A percentile compares a stretch with the other conserved stretches of the same genome.
phyloP scores from a whole-genome alignment of 2,329 filamentous ascomycete genomes.

The Fusarium camptoceras region DNA sequence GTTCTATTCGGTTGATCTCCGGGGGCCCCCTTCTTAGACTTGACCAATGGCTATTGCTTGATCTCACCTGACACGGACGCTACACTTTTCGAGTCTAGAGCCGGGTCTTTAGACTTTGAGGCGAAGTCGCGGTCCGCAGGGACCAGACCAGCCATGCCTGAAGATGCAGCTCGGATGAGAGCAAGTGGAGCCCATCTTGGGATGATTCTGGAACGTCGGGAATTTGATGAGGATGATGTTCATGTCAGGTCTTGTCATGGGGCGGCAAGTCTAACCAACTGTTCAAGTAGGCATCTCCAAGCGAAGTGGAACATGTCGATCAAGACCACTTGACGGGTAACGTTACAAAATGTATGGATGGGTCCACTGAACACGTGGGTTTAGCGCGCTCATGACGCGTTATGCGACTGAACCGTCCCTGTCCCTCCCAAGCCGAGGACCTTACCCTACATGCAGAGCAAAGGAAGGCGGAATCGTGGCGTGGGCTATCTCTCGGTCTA shows the following conservation, averaged over 20 bases:
- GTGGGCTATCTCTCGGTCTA: background rate
- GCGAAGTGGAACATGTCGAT: background rate
- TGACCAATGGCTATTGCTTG: background rate
- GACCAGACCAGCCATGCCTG: too few relatives aligned
- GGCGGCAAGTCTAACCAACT: background rate
- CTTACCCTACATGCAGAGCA: background rate
- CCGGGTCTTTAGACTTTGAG: background rate
- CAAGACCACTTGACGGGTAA: background rate
- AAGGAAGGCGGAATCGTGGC: accelerated
- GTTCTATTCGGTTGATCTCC: accelerated
- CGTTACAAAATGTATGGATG: background rate
- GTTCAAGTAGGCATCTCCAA: background rate
- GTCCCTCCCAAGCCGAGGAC: background rate
- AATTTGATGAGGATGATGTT: background rate
- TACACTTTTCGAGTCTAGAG: background rate
- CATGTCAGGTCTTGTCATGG: background rate
- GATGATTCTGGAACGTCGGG: background rate
- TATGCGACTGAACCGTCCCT: background rate
- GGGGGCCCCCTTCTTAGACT: too few relatives aligned
- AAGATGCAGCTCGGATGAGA: background rate
- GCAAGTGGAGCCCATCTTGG: background rate
- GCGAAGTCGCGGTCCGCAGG: background rate
- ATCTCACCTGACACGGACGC: background rate
- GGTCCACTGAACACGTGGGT: background rate
- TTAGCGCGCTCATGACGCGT: background rate